phyloP scores from a whole-genome alignment of 345 rosid species.

The Corchorus capsularis region DNA sequence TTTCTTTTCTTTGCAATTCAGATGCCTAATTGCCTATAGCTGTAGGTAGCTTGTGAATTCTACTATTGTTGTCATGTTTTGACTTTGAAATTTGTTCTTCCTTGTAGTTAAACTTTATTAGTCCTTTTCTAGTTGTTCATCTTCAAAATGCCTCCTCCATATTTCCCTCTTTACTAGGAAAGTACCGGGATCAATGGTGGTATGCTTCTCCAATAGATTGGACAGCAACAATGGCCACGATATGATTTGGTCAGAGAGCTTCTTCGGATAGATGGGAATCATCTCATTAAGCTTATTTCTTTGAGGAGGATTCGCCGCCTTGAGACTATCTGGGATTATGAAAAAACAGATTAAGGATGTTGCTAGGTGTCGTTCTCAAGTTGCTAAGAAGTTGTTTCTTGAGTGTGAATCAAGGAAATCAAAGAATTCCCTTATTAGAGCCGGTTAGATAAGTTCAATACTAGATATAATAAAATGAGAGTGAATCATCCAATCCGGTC shows the following conservation, averaged over 20 bases:
- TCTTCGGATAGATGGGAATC: conserved; percentile 75
- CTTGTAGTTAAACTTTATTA: background rate
- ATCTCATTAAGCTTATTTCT: conserved; percentile 89
- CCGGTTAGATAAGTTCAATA: conserved; percentile 39
- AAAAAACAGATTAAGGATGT: conserved; percentile 63
- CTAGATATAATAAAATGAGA: no score
- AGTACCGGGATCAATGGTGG: conserved; percentile 99
- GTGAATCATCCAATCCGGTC: no score
- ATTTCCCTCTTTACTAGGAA: conserved; percentile 91
- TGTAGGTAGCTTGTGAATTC: background rate
- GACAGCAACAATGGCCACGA: conserved; percentile 95
- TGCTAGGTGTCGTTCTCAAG: conserved; percentile 64
- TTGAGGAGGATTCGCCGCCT: conserved; percentile 92
- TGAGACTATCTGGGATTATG: conserved; percentile 93
- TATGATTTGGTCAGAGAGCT: conserved; percentile 88
- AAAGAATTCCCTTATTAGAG: conserved; percentile 62
- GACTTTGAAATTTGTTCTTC: conserved; percentile 6
- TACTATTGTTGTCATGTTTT: background rate
- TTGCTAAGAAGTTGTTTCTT: conserved; percentile 63
- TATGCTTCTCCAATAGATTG: conserved; percentile 92
- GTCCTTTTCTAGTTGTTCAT: background rate
- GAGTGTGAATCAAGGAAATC: conserved; percentile 58
- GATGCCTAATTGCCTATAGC: no score
- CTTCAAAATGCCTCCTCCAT: conserved; percentile 56
- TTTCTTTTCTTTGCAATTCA: no score